A percentile compares a stretch with the other conserved stretches of the same genome.
phyloP scores from a whole-genome alignment of 2,329 filamentous ascomycete species.

The Colletotrichum incanum region DNA sequence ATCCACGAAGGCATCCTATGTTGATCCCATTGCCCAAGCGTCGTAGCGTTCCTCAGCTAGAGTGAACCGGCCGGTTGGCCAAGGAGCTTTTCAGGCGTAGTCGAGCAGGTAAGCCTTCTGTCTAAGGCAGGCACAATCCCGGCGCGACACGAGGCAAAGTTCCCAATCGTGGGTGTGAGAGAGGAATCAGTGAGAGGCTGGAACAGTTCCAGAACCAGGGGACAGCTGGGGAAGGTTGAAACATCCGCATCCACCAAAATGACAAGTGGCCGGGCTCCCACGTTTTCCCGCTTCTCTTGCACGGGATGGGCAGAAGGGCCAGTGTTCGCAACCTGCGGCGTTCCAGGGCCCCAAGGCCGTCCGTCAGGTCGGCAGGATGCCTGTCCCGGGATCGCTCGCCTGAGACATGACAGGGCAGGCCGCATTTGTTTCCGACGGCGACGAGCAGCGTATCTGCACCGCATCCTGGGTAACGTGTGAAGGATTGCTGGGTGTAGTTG shows the following conservation, averaged over 20 bases:
- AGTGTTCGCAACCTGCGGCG: slow-evolving; percentile 6
- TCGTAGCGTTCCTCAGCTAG: slow-evolving; percentile 3
- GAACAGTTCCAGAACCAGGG: slow-evolving; percentile 32
- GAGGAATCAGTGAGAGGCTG: slow-evolving; percentile 21
- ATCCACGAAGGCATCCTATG: neutral
- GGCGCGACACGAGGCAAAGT: slow-evolving; percentile 28
- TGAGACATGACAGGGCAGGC: slow-evolving; percentile 37
- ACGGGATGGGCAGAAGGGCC: neutral
- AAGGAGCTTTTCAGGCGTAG: neutral
- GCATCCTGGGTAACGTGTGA: neutral
- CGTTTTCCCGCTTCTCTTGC: slow-evolving; percentile 32
- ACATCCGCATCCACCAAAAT: slow-evolving; percentile 29
- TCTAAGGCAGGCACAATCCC: slow-evolving; percentile 21
- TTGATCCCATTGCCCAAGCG: neutral
- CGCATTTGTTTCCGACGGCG: slow-evolving; percentile 34
- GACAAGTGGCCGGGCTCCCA: slow-evolving; percentile 37
- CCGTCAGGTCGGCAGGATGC: slow-evolving; percentile 24
- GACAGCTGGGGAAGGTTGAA: slow-evolving; percentile 35
- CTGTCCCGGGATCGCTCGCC: slow-evolving; percentile 24
- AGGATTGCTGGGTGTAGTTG: neutral
- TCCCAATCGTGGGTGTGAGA: neutral
- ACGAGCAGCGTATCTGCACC: neutral
- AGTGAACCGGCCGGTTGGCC: slow-evolving; percentile 9
- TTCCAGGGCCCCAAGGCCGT: slow-evolving; percentile 6
- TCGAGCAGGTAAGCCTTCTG: neutral